Percentiles rank a stretch among this genome's conserved stretches.
phyloP scores from a whole-genome alignment of 225 moss, liverwort and hornwort genomes.

The Pleurozium schreberi region DNA sequence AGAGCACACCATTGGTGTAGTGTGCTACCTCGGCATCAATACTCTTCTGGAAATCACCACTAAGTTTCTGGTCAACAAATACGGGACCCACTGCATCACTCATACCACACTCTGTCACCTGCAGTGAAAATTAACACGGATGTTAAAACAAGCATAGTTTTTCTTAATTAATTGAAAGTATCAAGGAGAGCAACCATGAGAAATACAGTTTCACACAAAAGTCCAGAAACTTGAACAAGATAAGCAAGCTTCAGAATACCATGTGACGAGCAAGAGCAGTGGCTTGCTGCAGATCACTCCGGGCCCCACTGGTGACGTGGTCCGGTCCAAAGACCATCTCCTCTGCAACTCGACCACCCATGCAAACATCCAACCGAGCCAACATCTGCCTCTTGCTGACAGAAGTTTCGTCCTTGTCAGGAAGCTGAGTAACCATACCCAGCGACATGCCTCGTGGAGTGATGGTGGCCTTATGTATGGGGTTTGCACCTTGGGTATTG shows the following conservation, averaged over 20 bases:
- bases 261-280: constrained; percentile 98
- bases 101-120: constrained; percentile 99
- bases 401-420: constrained; percentile 97
- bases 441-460: constrained; percentile 93
- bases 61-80: constrained; percentile 80
- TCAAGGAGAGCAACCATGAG: background rate
- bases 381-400: constrained; percentile 95
- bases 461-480: constrained; percentile 97
- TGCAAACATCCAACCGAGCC: constrained; percentile 95
- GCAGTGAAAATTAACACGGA: background rate
- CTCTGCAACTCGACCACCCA: constrained; percentile 99
- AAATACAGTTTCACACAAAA: background rate
- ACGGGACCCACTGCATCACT: constrained; percentile 92
- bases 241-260: constrained; percentile 23
- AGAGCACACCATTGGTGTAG: background rate
- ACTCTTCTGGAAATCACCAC: constrained; percentile 94
- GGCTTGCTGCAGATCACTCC: constrained; percentile 97
- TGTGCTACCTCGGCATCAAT: constrained; percentile 87
- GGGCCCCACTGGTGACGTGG: constrained; percentile 94
- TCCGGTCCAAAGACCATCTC: constrained; percentile 95
- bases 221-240: background rate
- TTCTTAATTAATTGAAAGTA: background rate
- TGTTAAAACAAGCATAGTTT: background rate
- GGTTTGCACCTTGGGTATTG: constrained; percentile 88
- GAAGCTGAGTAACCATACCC: constrained; percentile 99